These are phyloP conservation scores for Aspergillus novoparasiticus DNA, from an alignment of 2,329 filamentous ascomycete species.

Conservation along the genomic window DNA sequence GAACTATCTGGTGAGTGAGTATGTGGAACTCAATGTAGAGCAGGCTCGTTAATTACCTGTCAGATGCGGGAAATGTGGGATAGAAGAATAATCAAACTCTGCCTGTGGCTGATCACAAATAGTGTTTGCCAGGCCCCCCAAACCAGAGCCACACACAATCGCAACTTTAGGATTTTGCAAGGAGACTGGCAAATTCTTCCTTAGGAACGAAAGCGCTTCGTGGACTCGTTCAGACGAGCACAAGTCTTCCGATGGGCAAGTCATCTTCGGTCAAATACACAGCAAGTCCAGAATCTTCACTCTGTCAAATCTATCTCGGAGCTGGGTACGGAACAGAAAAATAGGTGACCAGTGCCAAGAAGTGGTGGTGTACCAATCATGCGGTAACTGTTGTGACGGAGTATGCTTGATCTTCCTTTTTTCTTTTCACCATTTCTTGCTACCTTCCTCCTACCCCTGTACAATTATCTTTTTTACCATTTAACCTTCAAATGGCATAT, in stretches of 20 bases:
- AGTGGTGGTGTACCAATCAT: not conserved
- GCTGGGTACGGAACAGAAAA: not conserved
- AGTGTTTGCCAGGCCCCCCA: conserved; percentile 62
- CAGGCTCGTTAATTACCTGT: conserved; percentile 50
- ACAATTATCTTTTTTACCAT: not conserved
- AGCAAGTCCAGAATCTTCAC: not conserved
- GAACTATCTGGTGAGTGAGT: conserved; percentile 37
- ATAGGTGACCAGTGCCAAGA: not conserved
- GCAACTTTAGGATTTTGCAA: conserved; percentile 60
- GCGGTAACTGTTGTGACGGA: not conserved
- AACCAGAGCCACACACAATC: conserved; percentile 66
- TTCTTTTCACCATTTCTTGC: not conserved
- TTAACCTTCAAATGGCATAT: not conserved
- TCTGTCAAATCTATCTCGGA: not conserved
- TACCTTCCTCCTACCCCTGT: not conserved
- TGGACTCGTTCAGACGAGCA: conserved; percentile 35
- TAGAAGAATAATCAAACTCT: conserved; percentile 60
- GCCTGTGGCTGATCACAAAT: conserved; percentile 54
- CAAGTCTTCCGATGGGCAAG: conserved; percentile 10
- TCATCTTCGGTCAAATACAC: conserved; percentile 14
- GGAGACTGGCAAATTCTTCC: conserved; percentile 50
- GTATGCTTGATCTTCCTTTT: no score
- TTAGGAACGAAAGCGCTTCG: conserved; percentile 56
- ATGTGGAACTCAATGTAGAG: not conserved
- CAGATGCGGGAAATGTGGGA: conserved; percentile 63